Percentiles rank a stretch among this genome's conserved stretches.
These are phyloP conservation scores for Sophora flavescens DNA, from an alignment of 306 rosid species.

Conservation along the genomic window DNA sequence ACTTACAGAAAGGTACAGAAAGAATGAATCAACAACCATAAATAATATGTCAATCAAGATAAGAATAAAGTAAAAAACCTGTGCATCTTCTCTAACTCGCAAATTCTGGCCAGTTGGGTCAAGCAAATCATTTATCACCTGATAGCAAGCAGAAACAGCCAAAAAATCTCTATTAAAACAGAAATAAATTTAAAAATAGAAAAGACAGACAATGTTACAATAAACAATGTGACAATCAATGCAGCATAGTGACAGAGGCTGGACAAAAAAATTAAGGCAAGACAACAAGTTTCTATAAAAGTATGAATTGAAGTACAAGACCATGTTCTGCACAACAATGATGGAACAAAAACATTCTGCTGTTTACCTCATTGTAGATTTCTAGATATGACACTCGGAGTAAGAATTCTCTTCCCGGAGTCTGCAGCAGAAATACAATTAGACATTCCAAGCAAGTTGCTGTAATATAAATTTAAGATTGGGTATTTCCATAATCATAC, in stretches of 20 bases:
- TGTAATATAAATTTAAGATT: slow-evolving; percentile 31
- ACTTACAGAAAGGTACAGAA: slow-evolving; percentile 7
- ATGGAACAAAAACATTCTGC: slow-evolving; percentile 20
- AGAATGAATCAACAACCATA: slow-evolving; percentile 14
- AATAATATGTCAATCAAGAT: slow-evolving; percentile 17
- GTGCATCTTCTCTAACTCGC: slow-evolving; percentile 98
- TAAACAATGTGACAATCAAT: slow-evolving; percentile 18
- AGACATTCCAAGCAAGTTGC: slow-evolving; percentile 30
- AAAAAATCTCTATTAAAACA: slow-evolving; percentile 30
- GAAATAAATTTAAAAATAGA: background rate
- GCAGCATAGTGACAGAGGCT: background rate
- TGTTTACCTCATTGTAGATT: slow-evolving; percentile 93
- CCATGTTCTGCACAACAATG: slow-evolving; percentile 9
- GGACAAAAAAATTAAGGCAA: background rate
- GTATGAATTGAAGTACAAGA: background rate
- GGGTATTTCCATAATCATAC: slow-evolving; percentile 41
- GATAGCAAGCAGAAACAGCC: slow-evolving; percentile 57
- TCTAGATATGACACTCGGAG: slow-evolving; percentile 97
- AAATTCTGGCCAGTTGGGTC: slow-evolving; percentile 99
- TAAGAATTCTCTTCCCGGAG: slow-evolving; percentile 98
- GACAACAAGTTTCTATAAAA: background rate
- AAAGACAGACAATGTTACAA: background rate
- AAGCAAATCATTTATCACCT: slow-evolving; percentile 99
- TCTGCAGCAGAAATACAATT: slow-evolving; percentile 63
- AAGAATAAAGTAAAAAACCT: slow-evolving; percentile 63